Evolutionary conservation across 805 yeast genomes (phyloP).

Genomic region (Myxozyma neglecta): DNA sequence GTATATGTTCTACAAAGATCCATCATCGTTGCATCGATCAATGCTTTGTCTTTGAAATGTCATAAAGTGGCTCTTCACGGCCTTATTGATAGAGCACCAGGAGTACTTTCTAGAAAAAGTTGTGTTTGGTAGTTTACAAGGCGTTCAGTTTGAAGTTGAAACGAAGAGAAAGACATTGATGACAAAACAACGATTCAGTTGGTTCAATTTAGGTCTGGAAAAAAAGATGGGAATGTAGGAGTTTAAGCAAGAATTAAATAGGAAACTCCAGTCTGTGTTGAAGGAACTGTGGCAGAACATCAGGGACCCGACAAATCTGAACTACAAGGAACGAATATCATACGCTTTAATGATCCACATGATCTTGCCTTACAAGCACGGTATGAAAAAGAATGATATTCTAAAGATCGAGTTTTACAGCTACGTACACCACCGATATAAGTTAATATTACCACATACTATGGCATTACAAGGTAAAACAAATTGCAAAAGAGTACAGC

Average conservation of each 20-base stretch:
- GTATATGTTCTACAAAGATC: slow-evolving; percentile 8
- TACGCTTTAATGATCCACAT: slow-evolving; percentile 10
- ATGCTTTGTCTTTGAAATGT: not conserved
- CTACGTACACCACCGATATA: slow-evolving; percentile 59
- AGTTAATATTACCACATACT: no score
- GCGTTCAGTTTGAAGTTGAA: slow-evolving; percentile 43
- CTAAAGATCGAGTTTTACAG: slow-evolving; percentile 79
- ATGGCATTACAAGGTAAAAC: no score
- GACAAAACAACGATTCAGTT: slow-evolving; percentile 16
- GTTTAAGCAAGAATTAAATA: slow-evolving; percentile 11
- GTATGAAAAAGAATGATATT: slow-evolving; percentile 60
- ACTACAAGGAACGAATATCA: slow-evolving; percentile 5
- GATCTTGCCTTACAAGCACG: slow-evolving; percentile 24
- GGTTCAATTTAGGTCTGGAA: slow-evolving; percentile 8
- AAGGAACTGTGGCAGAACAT: slow-evolving; percentile 14
- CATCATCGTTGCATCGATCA: not conserved
- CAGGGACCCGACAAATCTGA: slow-evolving; percentile 12
- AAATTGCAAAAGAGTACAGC: no score
- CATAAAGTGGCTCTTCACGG: slow-evolving; percentile 60
- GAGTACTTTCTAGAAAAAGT: slow-evolving; percentile 62
- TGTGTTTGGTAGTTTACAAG: slow-evolving; percentile 75
- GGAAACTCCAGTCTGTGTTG: slow-evolving; percentile 26
- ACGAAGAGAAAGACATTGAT: slow-evolving; percentile 1
- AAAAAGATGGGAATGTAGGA: not conserved
- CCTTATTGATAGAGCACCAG: slow-evolving; percentile 78